Conservation (phyloP, 1,284 basidiomycete species). For the Peniophora sp. region DNA sequence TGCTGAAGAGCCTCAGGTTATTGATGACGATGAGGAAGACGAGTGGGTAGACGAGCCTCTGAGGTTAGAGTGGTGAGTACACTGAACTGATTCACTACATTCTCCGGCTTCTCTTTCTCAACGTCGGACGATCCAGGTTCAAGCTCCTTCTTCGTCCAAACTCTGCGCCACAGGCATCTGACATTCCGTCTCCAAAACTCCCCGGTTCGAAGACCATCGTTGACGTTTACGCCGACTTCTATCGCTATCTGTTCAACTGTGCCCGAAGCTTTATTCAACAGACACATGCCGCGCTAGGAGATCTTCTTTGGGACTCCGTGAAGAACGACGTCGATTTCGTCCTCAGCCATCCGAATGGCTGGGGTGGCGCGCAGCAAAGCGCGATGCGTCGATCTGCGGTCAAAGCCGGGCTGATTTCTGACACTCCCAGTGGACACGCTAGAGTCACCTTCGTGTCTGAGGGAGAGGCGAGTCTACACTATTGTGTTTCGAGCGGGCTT, state of each 20-base stretch:
- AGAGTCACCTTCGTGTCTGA: constrained; percentile 35
- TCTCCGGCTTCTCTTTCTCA: background rate
- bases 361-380: constrained; percentile 28
- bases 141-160: constrained; percentile 12
- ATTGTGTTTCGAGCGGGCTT: background rate
- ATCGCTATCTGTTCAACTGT: constrained; percentile 5
- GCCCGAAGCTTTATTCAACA: background rate
- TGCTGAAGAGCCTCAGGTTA: constrained; percentile 26
- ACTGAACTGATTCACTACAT: constrained; percentile 33
- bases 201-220: constrained; percentile 5
- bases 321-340: constrained; percentile 19
- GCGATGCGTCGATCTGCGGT: constrained; percentile 24
- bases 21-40: constrained; percentile 18
- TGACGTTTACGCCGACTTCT: constrained; percentile 9
- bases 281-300: background rate
- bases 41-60: constrained; percentile 12
- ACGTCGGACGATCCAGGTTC: constrained; percentile 6
- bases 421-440: constrained; percentile 15
- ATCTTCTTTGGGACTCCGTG: background rate
- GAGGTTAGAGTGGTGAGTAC: constrained; percentile 20
- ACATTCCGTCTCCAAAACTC: background rate
- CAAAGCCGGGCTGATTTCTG: constrained; percentile 20
- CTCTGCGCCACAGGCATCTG: background rate
- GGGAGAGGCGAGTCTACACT: constrained; percentile 28
- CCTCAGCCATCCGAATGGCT: constrained; percentile 30